Evolutionary conservation across 2,329 filamentous ascomycete species (phyloP), one percentile per base, ranked within the genome.

Genomic region (Colletotrichum chlorophyti): DNA sequence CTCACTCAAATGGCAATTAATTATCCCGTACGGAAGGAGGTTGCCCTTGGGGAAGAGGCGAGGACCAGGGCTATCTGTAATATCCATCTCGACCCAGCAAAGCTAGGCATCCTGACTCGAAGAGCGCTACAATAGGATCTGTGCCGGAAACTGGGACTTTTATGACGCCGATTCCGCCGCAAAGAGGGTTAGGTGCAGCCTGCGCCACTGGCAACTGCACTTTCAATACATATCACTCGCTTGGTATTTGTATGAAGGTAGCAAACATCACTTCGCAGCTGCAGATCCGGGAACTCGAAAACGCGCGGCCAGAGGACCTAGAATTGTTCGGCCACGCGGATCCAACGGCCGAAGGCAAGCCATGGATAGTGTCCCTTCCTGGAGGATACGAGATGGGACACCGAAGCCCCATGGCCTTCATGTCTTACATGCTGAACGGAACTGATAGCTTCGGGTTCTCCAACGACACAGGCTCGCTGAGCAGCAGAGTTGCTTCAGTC

Each of bases 1-100:
- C 19, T 63, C 17, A 53, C 60, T 5, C 57, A 63, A 32, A 55
- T 57, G 12, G 29, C 34, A 10, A 63, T 63, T 19, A 31, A 45
- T 6, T 60, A 55, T 15, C 60, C 60, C 17, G 19, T 58, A 6
- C 34, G 24, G 12, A 23, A 53, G n/a, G n/a, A 21, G 12, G 21
- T 45, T 19, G 40, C 29, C n/a, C 17, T 10, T 5, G 38, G n/a
- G 3, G 40, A 45, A 21, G 17, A 21, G 17, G 49, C 49, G 4
- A 26, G 11, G 9, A 31, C 21, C 3, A 19, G 12, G 19, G 38
- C 26, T 6, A 31, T 34, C 9, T 23, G 27, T 11, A 32, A 17
- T 11, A 45, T 45, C 14, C 21, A 15, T 43, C 40, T 9, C n/a
- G n/a, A n/a, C n/a, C n/a, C n/a, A n/a, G n/a, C n/a, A n/a, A n/a